Conservation (phyloP, 2,329 filamentous ascomycete species). For the Arthrobotrys conoides region DNA sequence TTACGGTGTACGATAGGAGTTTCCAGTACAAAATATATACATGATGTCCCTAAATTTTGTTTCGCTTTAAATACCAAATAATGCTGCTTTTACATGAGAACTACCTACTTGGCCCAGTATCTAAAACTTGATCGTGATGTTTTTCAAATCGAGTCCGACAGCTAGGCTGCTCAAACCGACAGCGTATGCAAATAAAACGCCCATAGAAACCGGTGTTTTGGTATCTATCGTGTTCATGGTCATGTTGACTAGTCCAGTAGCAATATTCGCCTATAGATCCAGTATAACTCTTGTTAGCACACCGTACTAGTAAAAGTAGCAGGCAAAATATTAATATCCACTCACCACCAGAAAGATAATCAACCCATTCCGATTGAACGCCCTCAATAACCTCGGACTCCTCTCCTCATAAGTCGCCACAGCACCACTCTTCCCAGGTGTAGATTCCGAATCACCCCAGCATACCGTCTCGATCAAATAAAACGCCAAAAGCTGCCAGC, state of each 20-base stretch:
- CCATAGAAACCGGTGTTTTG: conserved; percentile 76
- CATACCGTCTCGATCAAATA: conserved; percentile 80
- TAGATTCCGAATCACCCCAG: conserved; percentile 80
- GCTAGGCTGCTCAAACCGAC: conserved; percentile 77
- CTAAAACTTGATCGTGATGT: conserved; percentile 80
- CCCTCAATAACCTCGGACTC: conserved; percentile 84
- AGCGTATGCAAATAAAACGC: conserved; percentile 81
- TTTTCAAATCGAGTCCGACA: conserved; percentile 68
- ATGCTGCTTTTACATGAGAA: conserved; percentile 1
- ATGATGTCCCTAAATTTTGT: conserved; percentile 78
- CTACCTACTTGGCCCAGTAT: too few relatives aligned
- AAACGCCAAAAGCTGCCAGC: conserved; percentile 82
- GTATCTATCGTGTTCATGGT: conserved; percentile 85
- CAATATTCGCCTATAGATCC: conserved; percentile 76
- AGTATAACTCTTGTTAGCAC: conserved; percentile 5
- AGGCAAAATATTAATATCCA: conserved; percentile 2
- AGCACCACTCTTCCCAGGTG: conserved; percentile 68
- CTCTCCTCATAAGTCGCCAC: conserved; percentile 75
- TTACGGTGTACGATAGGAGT: conserved; percentile 60
- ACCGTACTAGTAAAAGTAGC: too few relatives aligned
- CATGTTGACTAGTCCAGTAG: conserved; percentile 92
- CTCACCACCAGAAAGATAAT: conserved; percentile 79
- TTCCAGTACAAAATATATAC: conserved; percentile 62
- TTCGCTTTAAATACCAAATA: conserved; percentile 66
- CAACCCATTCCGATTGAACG: conserved; percentile 90